A percentile compares a stretch with the other conserved stretches of the same genome.
These are phyloP conservation scores for Colletotrichum orbiculare DNA, from an alignment of 2,329 filamentous ascomycete species.

Conservation along the genomic window DNA sequence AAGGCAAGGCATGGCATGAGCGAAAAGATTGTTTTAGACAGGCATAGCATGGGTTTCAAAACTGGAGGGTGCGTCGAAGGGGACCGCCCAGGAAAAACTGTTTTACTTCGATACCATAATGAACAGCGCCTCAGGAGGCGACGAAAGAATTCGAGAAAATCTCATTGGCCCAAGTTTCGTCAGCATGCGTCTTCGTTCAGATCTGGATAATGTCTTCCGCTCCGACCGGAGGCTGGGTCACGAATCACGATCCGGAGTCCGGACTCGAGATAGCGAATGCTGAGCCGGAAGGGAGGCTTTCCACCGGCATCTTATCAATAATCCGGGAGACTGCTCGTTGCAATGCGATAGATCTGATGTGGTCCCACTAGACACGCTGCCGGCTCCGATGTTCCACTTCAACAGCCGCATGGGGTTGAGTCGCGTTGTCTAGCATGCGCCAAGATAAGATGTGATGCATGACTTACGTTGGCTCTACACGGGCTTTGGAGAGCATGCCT, in stretches of 20 bases:
- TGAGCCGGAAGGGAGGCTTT: not conserved
- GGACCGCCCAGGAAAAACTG: not conserved
- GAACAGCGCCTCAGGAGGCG: not conserved
- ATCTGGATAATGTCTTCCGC: not conserved
- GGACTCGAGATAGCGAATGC: not conserved
- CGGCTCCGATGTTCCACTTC: not conserved
- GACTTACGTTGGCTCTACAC: too few species aligned
- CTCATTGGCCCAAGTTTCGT: not conserved
- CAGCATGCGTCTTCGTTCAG: not conserved
- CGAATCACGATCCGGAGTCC: too few species aligned
- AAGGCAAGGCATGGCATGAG: conserved; percentile 2
- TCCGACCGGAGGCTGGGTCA: too few species aligned
- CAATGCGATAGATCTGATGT: too few species aligned
- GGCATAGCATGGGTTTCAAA: conserved; percentile 27
- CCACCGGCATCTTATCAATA: conserved; percentile 13
- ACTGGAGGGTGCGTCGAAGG: not conserved
- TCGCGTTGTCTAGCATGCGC: too few species aligned
- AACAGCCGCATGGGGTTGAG: too few species aligned
- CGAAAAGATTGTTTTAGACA: conserved; percentile 1
- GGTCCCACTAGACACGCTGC: not conserved
- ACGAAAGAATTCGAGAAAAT: conserved; percentile 7
- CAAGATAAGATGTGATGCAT: too few species aligned
- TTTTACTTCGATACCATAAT: conserved; percentile 33
- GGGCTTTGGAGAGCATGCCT: too few species aligned
- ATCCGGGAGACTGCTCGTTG: not conserved